Conservation (phyloP, 2,329 filamentous ascomycete genomes). For the Cordyceps fumosorosea region DNA sequence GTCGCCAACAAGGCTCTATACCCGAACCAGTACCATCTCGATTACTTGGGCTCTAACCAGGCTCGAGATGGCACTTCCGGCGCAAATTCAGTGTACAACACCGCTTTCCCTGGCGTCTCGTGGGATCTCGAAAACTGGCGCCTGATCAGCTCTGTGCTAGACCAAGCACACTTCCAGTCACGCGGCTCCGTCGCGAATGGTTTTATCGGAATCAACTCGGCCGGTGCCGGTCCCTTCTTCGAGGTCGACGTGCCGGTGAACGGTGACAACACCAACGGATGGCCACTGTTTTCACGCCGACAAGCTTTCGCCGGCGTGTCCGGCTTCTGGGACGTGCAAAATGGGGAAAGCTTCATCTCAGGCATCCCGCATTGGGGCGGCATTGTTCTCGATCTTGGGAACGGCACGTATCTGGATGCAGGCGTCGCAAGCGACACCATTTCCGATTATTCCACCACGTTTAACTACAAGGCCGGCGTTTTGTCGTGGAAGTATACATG, state of each 20-base stretch:
- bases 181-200: constrained; percentile 25
- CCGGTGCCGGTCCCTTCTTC: constrained; percentile 23
- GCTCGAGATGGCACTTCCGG: background rate
- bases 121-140: constrained; percentile 24
- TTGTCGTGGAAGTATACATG: constrained; percentile 61
- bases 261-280: constrained; percentile 47
- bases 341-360: constrained; percentile 57
- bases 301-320: constrained; percentile 62
- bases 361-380: constrained; percentile 57
- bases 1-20: background rate
- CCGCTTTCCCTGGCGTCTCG: constrained; percentile 21
- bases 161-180: constrained; percentile 22
- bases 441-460: constrained; percentile 51
- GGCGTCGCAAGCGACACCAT: constrained; percentile 53
- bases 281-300: constrained; percentile 58
- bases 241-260: constrained; percentile 19
- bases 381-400: constrained; percentile 44
- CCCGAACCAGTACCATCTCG: background rate
- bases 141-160: constrained; percentile 19
- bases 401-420: constrained; percentile 51
- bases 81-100: constrained; percentile 15
- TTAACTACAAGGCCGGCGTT: constrained; percentile 57
- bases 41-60: background rate
- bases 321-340: constrained; percentile 62
- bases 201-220: constrained; percentile 23